Evolutionary conservation across 1,284 basidiomycete genomes (phyloP).

Genomic region (Apiotrichum laibachii): DNA sequence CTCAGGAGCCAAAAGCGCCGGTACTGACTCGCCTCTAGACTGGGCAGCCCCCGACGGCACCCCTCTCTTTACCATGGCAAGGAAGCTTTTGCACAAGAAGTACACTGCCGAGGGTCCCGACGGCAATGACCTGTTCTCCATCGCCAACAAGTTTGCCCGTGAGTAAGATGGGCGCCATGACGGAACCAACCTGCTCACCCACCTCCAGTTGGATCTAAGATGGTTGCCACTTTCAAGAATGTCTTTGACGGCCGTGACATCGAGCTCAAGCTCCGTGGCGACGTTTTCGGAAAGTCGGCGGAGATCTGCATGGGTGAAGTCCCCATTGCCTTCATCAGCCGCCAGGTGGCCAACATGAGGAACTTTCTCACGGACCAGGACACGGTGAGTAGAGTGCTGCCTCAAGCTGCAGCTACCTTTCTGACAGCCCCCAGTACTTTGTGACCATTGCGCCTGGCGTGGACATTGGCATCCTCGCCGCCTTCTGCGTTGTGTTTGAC

Average conservation of each 20-base stretch:
- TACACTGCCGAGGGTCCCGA: conserved; percentile 33
- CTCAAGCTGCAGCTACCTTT: background rate
- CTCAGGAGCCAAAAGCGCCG: too few species aligned
- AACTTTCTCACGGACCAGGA: conserved; percentile 42
- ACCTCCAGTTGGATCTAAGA: conserved; percentile 39
- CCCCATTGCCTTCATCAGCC: conserved; percentile 42
- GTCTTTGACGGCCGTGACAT: background rate
- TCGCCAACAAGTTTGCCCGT: conserved; percentile 39
- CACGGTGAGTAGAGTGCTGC: conserved; percentile 31
- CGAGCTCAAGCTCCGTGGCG: conserved; percentile 26
- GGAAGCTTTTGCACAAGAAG: conserved; percentile 38
- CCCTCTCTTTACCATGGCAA: conserved; percentile 37
- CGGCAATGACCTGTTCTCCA: conserved; percentile 37
- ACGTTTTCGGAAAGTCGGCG: conserved; percentile 43
- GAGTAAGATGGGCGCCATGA: conserved; percentile 12
- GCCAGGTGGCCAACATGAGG: conserved; percentile 35
- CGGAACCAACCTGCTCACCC: background rate
- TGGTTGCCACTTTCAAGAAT: conserved; percentile 37
- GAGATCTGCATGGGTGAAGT: conserved; percentile 31
- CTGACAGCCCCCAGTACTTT: conserved; percentile 35
- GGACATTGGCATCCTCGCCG: conserved; percentile 51
- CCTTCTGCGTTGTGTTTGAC: conserved; percentile 52
- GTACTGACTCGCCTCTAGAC: conserved; percentile 10
- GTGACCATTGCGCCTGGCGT: conserved; percentile 52
- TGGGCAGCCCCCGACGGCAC: conserved; percentile 40